Percentiles rank a stretch among this genome's conserved stretches.
Conservation (phyloP, 179 eudicot species). For the Heliamphora ciliata region DNA sequence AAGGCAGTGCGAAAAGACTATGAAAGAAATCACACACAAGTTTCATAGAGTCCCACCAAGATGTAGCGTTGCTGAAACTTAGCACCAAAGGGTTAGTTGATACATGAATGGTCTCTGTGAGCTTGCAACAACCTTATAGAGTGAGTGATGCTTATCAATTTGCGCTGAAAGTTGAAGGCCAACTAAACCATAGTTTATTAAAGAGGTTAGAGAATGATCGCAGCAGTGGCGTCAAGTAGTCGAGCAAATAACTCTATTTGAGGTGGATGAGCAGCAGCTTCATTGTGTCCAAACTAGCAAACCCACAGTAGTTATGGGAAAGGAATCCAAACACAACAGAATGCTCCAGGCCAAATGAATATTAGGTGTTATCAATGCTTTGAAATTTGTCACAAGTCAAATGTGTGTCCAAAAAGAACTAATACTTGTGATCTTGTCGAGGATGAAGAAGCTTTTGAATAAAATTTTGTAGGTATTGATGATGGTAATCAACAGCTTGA, state of each 20-base stretch:
- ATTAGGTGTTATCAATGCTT: neutral
- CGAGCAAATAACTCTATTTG: neutral
- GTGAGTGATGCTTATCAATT: conserved; percentile 12
- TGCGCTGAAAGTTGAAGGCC: conserved; percentile 4
- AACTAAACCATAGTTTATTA: neutral
- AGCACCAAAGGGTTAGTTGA: neutral
- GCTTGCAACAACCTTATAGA: neutral
- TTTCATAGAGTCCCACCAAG: neutral
- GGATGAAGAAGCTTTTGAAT: neutral
- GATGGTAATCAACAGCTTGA: neutral
- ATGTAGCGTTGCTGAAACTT: neutral
- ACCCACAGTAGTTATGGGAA: neutral
- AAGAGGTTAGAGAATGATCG: neutral
- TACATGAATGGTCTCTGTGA: conserved; percentile 1
- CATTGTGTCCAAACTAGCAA: neutral
- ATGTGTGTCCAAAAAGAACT: neutral
- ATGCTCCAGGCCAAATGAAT: neutral
- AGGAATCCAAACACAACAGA: neutral
- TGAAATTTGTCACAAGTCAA: neutral
- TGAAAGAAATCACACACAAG: neutral
- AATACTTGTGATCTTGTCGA: neutral
- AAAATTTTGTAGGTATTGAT: neutral
- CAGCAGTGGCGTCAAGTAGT: neutral
- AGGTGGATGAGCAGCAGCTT: neutral
- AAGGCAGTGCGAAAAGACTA: neutral